Evolutionary conservation across 768 basidiomycete genomes (phyloP), one percentile per base, ranked within the genome.

Genomic region (Saitozyma podzolica): DNA sequence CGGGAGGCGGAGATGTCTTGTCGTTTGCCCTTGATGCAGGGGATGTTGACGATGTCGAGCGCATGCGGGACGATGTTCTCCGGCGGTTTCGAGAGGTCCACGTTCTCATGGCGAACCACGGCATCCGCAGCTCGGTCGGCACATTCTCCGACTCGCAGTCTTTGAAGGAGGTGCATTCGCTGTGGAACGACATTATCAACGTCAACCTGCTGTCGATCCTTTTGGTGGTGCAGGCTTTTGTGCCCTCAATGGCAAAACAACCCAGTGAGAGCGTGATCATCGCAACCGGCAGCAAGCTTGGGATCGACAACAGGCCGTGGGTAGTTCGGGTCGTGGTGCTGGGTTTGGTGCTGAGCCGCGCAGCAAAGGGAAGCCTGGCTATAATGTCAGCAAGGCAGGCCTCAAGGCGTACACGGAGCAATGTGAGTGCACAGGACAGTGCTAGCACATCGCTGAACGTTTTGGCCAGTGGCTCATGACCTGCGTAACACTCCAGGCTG

Each of bases 261-360:
- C 50, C 1, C 17, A 19, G 17, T 29, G 50, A 50, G n/a, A 50
- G 50, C 16, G 50, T 50, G 1, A 50, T 50, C 50, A 50, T 50
- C 50, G 13, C 50, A 1, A 19, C 50, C 37, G 50, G 50, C 9
- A 50, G 50, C n/a, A 50, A 50, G n/a, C 16, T 50, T 9, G 50
- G 50, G 2, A 29, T 50, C 50, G 50, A 50, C 50, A 50, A 50
- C 50, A 50, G 50, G 16, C 50, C 50, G 50, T 50, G 50, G 37
- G 50, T 50, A 29, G 29, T 29, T 29, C 5, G 29, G 2, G 29
- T 29, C 29, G 29, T 29, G 29, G 29, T 2, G 29, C 2, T 29
- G 29, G 29, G 29, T 2, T 5, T 2, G n/a, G n/a, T n/a, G n/a
- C 29, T 5, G 29, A 29, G 29, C 29, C 29, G n/a, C n/a, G n/a